These are phyloP conservation scores for Fusarium sp. DNA, from an alignment of 2,329 filamentous ascomycete genomes.

Conservation along the genomic window DNA sequence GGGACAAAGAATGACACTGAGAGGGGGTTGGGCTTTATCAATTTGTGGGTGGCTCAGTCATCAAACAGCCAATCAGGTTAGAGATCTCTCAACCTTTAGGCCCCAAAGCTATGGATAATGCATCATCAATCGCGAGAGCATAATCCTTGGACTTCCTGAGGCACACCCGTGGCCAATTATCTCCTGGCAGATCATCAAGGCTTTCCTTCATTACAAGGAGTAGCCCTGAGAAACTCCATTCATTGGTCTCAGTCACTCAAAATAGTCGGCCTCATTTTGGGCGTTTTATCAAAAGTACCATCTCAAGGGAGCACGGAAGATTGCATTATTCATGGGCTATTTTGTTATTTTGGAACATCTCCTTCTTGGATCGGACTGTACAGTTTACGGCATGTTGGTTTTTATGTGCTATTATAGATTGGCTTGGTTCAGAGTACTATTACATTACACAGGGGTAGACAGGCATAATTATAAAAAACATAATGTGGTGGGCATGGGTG, in stretches of 20 bases:
- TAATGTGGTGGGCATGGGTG: not conserved
- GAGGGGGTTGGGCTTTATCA: slow-evolving; percentile 29
- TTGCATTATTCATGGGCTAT: not conserved
- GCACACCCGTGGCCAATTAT: not conserved
- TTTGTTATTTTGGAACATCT: not conserved
- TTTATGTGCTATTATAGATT: slow-evolving; percentile 1
- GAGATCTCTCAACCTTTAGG: not conserved
- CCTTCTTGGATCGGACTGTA: not conserved
- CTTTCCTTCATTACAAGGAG: not conserved
- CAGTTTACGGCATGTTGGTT: not conserved
- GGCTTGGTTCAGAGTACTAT: not conserved
- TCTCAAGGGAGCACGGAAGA: not conserved
- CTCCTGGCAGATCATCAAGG: not conserved
- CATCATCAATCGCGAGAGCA: not conserved
- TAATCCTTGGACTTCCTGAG: slow-evolving; percentile 6
- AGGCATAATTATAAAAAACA: not conserved
- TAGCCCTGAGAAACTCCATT: not conserved
- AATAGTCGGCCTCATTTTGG: not conserved
- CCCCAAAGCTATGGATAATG: not conserved
- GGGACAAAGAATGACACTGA: slow-evolving; percentile 15
- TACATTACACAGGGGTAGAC: not conserved
- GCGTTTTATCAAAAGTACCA: not conserved
- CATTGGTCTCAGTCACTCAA: not conserved
- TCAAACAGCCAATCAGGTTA: slow-evolving; percentile 21
- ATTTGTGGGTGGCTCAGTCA: slow-evolving; percentile 14